Evolutionary conservation across 2,329 filamentous ascomycete species (phyloP).

Genomic region (Ophiostoma triangulosporum): DNA sequence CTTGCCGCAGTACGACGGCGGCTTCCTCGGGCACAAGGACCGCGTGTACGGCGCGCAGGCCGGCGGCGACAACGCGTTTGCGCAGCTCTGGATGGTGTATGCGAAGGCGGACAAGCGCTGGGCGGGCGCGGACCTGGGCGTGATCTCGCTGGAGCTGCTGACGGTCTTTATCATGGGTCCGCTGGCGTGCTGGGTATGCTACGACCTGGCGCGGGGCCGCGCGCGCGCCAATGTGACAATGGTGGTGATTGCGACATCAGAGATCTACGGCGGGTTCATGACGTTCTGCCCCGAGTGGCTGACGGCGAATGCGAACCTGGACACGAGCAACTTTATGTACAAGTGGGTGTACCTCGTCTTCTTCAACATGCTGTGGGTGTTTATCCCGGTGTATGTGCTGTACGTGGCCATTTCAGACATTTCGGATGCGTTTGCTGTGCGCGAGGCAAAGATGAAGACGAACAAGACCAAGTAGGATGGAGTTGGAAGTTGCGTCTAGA

Average conservation of each 20-base stretch:
- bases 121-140: slow-evolving; percentile 47
- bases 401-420: slow-evolving; percentile 43
- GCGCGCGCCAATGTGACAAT: slow-evolving; percentile 46
- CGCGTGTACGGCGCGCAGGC: slow-evolving; percentile 45
- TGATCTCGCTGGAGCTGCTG: slow-evolving; percentile 51
- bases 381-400: slow-evolving; percentile 45
- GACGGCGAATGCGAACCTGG: slow-evolving; percentile 45
- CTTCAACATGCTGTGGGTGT: slow-evolving; percentile 57
- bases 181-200: slow-evolving; percentile 45
- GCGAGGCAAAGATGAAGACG: slow-evolving; percentile 18
- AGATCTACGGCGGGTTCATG: slow-evolving; percentile 58
- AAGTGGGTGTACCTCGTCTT: slow-evolving; percentile 54
- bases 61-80: slow-evolving; percentile 39
- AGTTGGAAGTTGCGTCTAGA: too few relatives aligned
- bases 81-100: slow-evolving; percentile 56
- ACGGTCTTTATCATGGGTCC: slow-evolving; percentile 51
- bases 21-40: slow-evolving; percentile 36
- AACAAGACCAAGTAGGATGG: slow-evolving; percentile 22
- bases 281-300: slow-evolving; percentile 60
- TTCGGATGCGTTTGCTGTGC: slow-evolving; percentile 35
- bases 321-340: slow-evolving; percentile 55
- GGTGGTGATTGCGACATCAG: slow-evolving; percentile 50
- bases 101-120: slow-evolving; percentile 49
- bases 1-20: slow-evolving; percentile 28
- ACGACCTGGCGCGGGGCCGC: slow-evolving; percentile 35